phyloP scores from a whole-genome alignment of 2,329 filamentous ascomycete genomes.

The Chrysoporthe puriensis region DNA sequence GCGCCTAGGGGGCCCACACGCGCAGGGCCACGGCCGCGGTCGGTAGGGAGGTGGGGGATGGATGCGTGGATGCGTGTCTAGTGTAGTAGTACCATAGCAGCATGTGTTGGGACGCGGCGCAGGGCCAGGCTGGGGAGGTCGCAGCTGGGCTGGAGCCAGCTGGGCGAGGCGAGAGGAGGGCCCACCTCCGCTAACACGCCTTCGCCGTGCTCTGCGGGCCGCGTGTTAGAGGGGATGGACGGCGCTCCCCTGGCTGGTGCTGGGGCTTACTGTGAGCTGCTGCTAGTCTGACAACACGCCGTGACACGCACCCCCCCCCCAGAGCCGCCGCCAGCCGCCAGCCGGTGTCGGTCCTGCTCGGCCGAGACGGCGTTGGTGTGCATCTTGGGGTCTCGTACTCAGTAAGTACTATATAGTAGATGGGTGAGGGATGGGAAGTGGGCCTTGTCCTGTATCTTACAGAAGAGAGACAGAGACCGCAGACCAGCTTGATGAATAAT shows the following conservation, averaged over 20 bases:
- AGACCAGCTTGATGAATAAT: too few species aligned
- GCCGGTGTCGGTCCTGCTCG: background rate
- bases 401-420: too few species aligned
- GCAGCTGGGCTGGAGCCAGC: background rate
- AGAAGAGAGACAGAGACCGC: too few species aligned
- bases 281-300: background rate
- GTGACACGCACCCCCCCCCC: background rate
- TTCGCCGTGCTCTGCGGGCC: background rate
- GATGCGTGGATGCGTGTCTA: too few species aligned
- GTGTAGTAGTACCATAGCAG: too few species aligned
- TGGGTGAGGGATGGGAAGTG: too few species aligned
- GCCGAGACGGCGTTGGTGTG: background rate
- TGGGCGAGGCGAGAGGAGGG: background rate
- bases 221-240: background rate
- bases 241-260: background rate
- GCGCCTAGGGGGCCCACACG: conserved; percentile 4
- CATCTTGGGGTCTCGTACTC: too few species aligned
- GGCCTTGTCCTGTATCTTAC: too few species aligned
- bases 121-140: background rate
- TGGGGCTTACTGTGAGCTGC: too few species aligned
- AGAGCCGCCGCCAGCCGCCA: background rate
- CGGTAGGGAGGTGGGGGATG: too few species aligned
- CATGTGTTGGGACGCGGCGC: too few species aligned
- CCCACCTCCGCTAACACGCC: background rate
- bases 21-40: background rate